Evolutionary conservation across 352 stramenopile species (phyloP).

Genomic region (Plasmopara viticola): DNA sequence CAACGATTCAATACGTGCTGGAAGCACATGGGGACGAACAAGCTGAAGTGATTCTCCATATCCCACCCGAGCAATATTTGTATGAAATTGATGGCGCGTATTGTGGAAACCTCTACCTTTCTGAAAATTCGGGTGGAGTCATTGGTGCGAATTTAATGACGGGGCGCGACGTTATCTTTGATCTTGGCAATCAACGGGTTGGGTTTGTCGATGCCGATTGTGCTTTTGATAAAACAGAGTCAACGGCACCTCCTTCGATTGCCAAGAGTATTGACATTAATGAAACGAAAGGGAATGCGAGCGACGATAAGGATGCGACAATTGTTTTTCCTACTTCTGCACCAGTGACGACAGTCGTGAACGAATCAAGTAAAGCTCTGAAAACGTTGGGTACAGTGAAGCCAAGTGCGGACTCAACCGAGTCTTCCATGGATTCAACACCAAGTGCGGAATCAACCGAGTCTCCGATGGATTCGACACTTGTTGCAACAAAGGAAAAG

Average conservation of each 20-base stretch:
- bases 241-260: slow-evolving; percentile 8
- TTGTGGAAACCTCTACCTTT: slow-evolving; percentile 61
- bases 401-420: background rate
- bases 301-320: background rate
- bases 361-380: background rate
- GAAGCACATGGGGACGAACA: slow-evolving; percentile 55
- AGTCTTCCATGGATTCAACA: background rate
- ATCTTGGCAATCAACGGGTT: slow-evolving; percentile 58
- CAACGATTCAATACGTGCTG: slow-evolving; percentile 64
- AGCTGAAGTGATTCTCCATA: slow-evolving; percentile 44
- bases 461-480: background rate
- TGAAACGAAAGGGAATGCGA: slow-evolving; percentile 1
- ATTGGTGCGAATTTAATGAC: slow-evolving; percentile 84
- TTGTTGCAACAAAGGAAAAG: background rate
- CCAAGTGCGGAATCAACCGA: background rate
- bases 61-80: slow-evolving; percentile 66
- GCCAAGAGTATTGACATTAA: slow-evolving; percentile 3
- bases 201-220: slow-evolving; percentile 76
- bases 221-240: slow-evolving; percentile 15
- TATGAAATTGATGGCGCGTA: slow-evolving; percentile 43
- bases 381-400: background rate
- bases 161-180: slow-evolving; percentile 78
- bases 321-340: background rate
- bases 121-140: slow-evolving; percentile 60
- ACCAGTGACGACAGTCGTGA: background rate